Evolutionary conservation across 768 basidiomycete species (phyloP).

Genomic region (Podaxis mareebaensis): DNA sequence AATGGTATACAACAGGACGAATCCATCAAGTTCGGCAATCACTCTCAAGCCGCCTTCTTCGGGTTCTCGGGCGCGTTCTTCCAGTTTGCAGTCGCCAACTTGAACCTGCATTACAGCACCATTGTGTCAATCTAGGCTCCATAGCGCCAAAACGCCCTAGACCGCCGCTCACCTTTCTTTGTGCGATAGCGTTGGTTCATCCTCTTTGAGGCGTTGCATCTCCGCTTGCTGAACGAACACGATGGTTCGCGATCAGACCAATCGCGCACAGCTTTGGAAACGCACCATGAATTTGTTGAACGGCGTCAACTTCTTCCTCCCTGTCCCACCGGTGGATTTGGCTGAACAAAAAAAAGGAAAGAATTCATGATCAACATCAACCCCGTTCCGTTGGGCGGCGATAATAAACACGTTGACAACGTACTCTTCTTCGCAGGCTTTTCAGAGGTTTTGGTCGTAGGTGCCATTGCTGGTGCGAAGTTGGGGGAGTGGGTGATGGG

Average conservation of each 20-base stretch:
- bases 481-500: conserved; percentile 9
- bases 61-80: conserved; percentile 73
- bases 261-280: conserved; percentile 11
- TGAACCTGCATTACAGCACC: conserved; percentile 51
- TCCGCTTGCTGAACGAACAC: conserved; percentile 59
- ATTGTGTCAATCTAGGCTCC: conserved; percentile 17
- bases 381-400: conserved; percentile 13
- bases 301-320: conserved; percentile 64
- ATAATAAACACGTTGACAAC: conserved; percentile 23
- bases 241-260: conserved; percentile 7
- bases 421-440: conserved; percentile 60
- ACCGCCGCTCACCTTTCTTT: conserved; percentile 61
- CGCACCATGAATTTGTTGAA: conserved; percentile 77
- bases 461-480: conserved; percentile 37
- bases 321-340: conserved; percentile 52
- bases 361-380: conserved; percentile 22
- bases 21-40: not conserved
- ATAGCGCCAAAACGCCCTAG: conserved; percentile 18
- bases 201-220: conserved; percentile 76
- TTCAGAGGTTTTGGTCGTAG: conserved; percentile 43
- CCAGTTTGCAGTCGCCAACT: conserved; percentile 76
- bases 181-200: conserved; percentile 70
- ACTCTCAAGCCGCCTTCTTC: conserved; percentile 36
- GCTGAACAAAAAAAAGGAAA: conserved; percentile 30
- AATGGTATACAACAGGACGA: conserved; percentile 1